A percentile compares a stretch with the other conserved stretches of the same genome.
Evolutionary conservation across 2,329 filamentous ascomycete genomes (phyloP).

Genomic region (Fusarium lyarnte): DNA sequence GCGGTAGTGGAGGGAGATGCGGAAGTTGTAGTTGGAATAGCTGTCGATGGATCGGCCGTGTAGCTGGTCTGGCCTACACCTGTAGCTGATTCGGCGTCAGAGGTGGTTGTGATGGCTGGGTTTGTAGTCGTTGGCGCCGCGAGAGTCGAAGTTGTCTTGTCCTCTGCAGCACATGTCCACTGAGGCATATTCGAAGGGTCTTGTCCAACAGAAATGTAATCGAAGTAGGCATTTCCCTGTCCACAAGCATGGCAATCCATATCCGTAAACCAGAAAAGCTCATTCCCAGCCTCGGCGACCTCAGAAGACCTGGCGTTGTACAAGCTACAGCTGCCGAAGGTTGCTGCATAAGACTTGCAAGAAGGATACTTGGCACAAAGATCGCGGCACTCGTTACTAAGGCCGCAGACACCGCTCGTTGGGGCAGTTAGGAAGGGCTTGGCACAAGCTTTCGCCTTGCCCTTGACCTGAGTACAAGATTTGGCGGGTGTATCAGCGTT

Average conservation of each 20-base stretch:
- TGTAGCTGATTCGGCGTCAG: background rate
- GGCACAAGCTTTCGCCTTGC: constrained; percentile 31
- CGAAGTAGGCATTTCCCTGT: constrained; percentile 26
- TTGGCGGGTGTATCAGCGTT: constrained; percentile 29
- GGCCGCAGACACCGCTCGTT: constrained; percentile 9
- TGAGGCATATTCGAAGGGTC: background rate
- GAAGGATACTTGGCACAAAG: constrained; percentile 33
- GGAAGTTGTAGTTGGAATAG: background rate
- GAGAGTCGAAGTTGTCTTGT: background rate
- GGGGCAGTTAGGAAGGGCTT: constrained; percentile 26
- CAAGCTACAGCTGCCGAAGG: constrained; percentile 25
- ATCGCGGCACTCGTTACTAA: constrained; percentile 31
- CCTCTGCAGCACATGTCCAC: constrained; percentile 8
- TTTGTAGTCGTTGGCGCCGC: background rate
- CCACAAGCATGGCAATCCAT: constrained; percentile 36
- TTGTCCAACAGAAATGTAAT: constrained; percentile 26
- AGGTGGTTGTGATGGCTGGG: background rate
- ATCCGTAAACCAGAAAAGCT: constrained; percentile 20
- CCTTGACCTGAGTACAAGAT: constrained; percentile 14
- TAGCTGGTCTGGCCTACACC: background rate
- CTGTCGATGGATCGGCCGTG: background rate
- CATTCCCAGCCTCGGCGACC: constrained; percentile 7
- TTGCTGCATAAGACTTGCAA: constrained; percentile 36
- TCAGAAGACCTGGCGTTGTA: constrained; percentile 26
- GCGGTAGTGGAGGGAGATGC: background rate